Evolutionary conservation across 2,329 filamentous ascomycete species (phyloP).

Genomic region (Mycosphaerella sp.): DNA sequence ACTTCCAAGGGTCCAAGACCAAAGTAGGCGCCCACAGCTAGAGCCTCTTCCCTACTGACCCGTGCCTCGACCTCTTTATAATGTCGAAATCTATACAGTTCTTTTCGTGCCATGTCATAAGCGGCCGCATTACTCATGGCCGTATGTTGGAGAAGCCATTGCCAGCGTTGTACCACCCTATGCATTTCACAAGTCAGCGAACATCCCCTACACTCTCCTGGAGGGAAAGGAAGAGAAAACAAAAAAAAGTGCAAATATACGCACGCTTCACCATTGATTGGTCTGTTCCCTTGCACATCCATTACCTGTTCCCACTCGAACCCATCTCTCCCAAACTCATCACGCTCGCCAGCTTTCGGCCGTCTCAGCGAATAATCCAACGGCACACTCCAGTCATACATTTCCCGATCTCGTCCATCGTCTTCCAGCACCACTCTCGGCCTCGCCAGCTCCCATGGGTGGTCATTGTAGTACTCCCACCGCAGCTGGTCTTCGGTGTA

Average conservation of each 20-base stretch:
- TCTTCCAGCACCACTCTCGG: slow-evolving; percentile 79
- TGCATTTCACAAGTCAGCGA: not conserved
- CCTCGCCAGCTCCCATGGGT: slow-evolving; percentile 93
- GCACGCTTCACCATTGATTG: slow-evolving; percentile 58
- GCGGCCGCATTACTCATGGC: slow-evolving; percentile 50
- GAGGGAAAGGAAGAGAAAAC: no score
- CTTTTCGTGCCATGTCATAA: slow-evolving; percentile 80
- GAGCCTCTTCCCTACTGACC: slow-evolving; percentile 81
- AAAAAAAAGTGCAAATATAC: not conserved
- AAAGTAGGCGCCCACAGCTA: slow-evolving; percentile 81
- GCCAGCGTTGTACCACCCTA: slow-evolving; percentile 87
- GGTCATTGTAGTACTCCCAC: slow-evolving; percentile 78
- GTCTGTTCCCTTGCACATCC: slow-evolving; percentile 66
- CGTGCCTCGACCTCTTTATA: slow-evolving; percentile 74
- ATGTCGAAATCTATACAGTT: slow-evolving; percentile 83
- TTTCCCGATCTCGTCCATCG: slow-evolving; percentile 73
- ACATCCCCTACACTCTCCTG: not conserved
- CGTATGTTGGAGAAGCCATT: slow-evolving; percentile 65
- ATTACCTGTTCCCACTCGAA: slow-evolving; percentile 31
- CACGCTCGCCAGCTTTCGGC: slow-evolving; percentile 15
- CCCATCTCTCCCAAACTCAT: slow-evolving; percentile 43
- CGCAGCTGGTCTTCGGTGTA: slow-evolving; percentile 83
- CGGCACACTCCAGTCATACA: slow-evolving; percentile 66
- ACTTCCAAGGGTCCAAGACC: slow-evolving; percentile 69
- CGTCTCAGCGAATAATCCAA: slow-evolving; percentile 24